These are phyloP conservation scores for Metschnikowia proteae DNA, from an alignment of 805 yeast species.

Conservation along the genomic window DNA sequence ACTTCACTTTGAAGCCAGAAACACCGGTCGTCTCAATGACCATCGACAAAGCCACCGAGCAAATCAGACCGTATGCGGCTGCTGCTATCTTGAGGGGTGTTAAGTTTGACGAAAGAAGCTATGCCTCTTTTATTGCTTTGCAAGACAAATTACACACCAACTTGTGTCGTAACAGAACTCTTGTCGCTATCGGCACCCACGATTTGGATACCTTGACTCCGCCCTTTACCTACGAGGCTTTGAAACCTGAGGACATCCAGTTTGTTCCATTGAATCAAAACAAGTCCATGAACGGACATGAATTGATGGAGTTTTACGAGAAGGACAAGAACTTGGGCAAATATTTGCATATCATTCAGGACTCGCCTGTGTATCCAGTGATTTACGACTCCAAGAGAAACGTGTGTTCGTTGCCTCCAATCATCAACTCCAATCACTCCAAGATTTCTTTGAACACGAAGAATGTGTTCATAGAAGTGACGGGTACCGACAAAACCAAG, in stretches of 20 bases:
- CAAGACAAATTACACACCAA: slow-evolving; percentile 96
- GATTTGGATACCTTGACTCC: slow-evolving; percentile 77
- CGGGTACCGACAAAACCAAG: slow-evolving; percentile 94
- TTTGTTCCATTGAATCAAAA: slow-evolving; percentile 75
- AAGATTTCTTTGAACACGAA: slow-evolving; percentile 82
- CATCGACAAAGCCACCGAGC: slow-evolving; percentile 68
- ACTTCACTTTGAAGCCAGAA: slow-evolving; percentile 57
- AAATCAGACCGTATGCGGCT: slow-evolving; percentile 88
- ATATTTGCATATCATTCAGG: slow-evolving; percentile 81
- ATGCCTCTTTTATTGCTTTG: slow-evolving; percentile 90
- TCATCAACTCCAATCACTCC: slow-evolving; percentile 87
- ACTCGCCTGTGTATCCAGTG: slow-evolving; percentile 87
- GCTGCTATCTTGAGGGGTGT: slow-evolving; percentile 89
- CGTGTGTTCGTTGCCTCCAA: slow-evolving; percentile 93
- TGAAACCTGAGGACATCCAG: slow-evolving; percentile 69
- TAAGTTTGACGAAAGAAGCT: slow-evolving; percentile 74
- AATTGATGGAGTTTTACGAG: slow-evolving; percentile 85
- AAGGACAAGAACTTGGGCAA: slow-evolving; percentile 87
- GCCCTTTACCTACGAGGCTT: slow-evolving; percentile 85
- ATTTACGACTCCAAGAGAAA: slow-evolving; percentile 71
- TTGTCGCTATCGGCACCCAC: slow-evolving; percentile 98
- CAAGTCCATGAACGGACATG: slow-evolving; percentile 65
- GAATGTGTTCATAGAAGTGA: slow-evolving; percentile 87
- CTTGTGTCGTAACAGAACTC: slow-evolving; percentile 93
- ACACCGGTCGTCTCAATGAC: slow-evolving; percentile 62